Conservation (phyloP, 1,284 basidiomycete genomes). For the Acaromyces ingoldii region DNA sequence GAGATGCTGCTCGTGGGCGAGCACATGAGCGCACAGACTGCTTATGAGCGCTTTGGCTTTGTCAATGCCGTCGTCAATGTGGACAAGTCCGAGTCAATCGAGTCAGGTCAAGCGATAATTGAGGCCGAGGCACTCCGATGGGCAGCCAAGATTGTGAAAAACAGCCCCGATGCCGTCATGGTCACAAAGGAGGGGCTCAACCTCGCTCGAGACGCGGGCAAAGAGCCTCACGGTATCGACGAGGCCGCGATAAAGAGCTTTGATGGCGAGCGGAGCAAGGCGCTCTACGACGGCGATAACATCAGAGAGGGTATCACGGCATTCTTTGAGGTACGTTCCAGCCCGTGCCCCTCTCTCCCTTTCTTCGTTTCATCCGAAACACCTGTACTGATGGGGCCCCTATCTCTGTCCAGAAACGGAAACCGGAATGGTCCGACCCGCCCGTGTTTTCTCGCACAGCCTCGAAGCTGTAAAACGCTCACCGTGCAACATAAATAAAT, state of each 20-base stretch:
- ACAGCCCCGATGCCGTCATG: constrained; percentile 75
- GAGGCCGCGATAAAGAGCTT: constrained; percentile 59
- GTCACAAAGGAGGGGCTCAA: constrained; percentile 62
- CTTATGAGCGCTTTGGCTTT: constrained; percentile 67
- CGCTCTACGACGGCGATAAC: constrained; percentile 65
- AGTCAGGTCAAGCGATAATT: constrained; percentile 59
- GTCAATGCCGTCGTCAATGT: constrained; percentile 37
- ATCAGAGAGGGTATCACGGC: constrained; percentile 62
- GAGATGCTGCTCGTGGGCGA: constrained; percentile 72
- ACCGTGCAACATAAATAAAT: too few relatives aligned
- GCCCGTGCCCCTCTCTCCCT: background rate
- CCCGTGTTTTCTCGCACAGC: background rate
- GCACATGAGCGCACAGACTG: constrained; percentile 64
- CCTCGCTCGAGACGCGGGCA: constrained; percentile 22
- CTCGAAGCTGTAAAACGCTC: background rate
- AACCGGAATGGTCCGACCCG: constrained; percentile 28
- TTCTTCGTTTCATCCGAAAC: background rate
- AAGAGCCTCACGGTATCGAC: constrained; percentile 56
- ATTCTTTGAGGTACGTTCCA: constrained; percentile 56
- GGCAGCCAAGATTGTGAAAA: constrained; percentile 62
- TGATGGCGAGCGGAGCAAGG: constrained; percentile 57
- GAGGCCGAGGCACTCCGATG: constrained; percentile 62
- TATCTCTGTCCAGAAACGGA: constrained; percentile 19
- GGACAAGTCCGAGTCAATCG: constrained; percentile 55
- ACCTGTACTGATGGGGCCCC: background rate